These are phyloP conservation scores for Lactifluus volemus DNA, from an alignment of 768 basidiomycete species.

Conservation along the genomic window DNA sequence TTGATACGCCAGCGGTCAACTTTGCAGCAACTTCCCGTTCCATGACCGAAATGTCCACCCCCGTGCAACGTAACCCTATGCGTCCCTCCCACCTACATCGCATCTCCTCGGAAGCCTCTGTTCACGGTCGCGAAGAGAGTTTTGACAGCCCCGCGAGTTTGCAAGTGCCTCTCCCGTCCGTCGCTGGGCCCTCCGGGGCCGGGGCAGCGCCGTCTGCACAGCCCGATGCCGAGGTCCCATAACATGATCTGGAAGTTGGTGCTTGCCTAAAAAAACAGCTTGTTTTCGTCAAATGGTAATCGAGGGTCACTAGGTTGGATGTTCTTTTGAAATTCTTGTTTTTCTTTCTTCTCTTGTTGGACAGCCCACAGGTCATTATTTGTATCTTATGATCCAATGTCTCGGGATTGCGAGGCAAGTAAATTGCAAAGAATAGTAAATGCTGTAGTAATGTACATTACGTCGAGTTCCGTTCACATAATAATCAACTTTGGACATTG, in stretches of 20 bases:
- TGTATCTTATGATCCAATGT: background rate
- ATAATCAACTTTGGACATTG: background rate
- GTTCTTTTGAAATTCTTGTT: no score
- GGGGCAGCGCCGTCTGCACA: background rate
- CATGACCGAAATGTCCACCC: conserved; percentile 26
- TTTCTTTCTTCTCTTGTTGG: no score
- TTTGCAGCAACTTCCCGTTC: conserved; percentile 25
- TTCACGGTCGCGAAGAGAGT: conserved; percentile 2
- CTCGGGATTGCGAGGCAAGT: background rate
- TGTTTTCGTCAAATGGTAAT: background rate
- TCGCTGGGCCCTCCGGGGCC: conserved; percentile 3
- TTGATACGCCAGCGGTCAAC: conserved; percentile 35
- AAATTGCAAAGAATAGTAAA: background rate
- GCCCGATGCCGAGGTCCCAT: background rate
- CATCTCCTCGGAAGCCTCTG: background rate
- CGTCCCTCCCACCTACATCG: conserved; percentile 21
- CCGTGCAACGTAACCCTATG: conserved; percentile 20
- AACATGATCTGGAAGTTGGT: background rate
- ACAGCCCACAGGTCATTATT: no score
- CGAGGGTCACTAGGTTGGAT: no score
- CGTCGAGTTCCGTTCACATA: background rate
- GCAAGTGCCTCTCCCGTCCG: conserved; percentile 8
- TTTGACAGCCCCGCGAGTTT: conserved; percentile 30
- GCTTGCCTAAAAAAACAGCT: no score
- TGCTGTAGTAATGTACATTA: background rate